These are phyloP conservation scores for Thielaviopsis punctulata DNA, from an alignment of 2,329 filamentous ascomycete genomes.

Conservation along the genomic window DNA sequence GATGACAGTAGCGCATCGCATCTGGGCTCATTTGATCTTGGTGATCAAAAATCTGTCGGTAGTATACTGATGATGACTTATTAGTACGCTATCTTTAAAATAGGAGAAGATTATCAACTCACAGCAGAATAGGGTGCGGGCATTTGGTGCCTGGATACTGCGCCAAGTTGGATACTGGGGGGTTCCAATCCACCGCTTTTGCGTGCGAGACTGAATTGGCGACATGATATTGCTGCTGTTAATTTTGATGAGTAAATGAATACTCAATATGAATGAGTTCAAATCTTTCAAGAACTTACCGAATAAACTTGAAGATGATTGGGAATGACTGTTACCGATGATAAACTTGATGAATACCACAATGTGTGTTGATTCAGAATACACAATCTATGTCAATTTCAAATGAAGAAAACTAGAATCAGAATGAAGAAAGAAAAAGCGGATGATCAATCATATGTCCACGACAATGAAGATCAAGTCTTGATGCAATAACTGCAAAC, in stretches of 20 bases:
- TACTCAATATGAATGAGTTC: too few relatives aligned
- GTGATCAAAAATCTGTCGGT: not conserved
- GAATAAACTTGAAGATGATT: too few relatives aligned
- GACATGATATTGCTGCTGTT: not conserved
- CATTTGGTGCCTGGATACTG: not conserved
- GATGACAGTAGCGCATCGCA: not conserved
- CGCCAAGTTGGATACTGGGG: not conserved
- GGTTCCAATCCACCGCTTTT: not conserved
- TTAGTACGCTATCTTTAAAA: not conserved
- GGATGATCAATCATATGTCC: too few relatives aligned
- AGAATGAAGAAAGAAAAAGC: too few relatives aligned
- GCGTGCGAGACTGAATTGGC: not conserved
- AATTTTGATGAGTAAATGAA: not conserved
- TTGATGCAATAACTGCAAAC: too few relatives aligned
- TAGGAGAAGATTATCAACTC: not conserved
- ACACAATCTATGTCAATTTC: too few relatives aligned
- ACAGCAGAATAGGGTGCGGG: not conserved
- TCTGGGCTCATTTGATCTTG: not conserved
- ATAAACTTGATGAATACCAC: too few relatives aligned
- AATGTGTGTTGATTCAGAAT: too few relatives aligned
- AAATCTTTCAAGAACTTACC: too few relatives aligned
- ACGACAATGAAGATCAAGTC: too few relatives aligned
- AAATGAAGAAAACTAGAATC: too few relatives aligned
- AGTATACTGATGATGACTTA: slow-evolving; percentile 3
- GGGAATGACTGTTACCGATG: too few relatives aligned